Evolutionary conservation across 192 early-diverging fungal genomes (phyloP).

Genomic region (Bifiguratus adelaidae): DNA sequence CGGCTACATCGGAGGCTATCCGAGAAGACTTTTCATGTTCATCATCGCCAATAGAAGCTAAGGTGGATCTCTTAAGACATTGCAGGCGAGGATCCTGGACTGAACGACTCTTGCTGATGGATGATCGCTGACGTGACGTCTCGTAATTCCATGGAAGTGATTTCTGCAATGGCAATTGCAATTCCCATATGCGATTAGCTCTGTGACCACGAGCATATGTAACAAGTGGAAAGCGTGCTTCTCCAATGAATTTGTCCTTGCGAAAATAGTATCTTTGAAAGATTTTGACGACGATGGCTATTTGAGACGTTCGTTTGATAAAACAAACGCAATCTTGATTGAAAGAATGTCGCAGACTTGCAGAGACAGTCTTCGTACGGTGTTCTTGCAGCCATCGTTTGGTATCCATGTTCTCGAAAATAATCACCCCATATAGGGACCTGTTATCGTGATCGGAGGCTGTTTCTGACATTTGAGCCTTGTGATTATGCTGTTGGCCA

Average conservation of each 20-base stretch:
- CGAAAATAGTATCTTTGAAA: constrained; percentile 2
- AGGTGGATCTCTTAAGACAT: too few relatives aligned
- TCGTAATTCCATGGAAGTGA: too few relatives aligned
- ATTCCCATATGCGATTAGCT: too few relatives aligned
- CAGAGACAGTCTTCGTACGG: neutral
- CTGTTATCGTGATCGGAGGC: neutral
- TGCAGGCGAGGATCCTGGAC: too few relatives aligned
- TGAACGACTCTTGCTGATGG: too few relatives aligned
- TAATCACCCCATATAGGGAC: neutral
- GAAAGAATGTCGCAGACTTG: neutral
- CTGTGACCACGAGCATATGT: too few relatives aligned
- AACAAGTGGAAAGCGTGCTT: neutral
- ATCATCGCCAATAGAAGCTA: too few relatives aligned
- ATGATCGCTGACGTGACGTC: too few relatives aligned
- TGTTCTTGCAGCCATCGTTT: neutral
- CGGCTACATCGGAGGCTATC: too few relatives aligned
- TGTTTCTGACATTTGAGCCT: neutral
- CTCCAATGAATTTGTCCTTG: constrained; percentile 8
- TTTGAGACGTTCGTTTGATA: neutral
- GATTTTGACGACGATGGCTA: constrained; percentile 2
- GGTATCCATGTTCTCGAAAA: neutral
- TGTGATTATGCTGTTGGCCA: neutral
- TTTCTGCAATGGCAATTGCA: too few relatives aligned
- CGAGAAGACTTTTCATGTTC: too few relatives aligned
- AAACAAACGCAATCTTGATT: constrained; percentile 6